These are phyloP conservation scores for Diospyros kaki DNA, from an alignment of 148 eudicot species.

Conservation along the genomic window DNA sequence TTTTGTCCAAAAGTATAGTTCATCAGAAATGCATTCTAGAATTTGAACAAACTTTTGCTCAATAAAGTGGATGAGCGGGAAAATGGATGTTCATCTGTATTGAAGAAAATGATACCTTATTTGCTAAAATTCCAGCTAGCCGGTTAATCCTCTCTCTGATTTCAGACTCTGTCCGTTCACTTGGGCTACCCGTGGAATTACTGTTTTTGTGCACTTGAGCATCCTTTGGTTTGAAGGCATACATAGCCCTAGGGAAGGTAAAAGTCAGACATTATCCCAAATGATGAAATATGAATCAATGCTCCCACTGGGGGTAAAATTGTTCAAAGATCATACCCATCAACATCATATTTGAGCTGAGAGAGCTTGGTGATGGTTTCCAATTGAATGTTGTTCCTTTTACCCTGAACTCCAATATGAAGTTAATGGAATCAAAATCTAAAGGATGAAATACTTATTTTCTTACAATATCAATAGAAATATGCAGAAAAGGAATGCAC, in stretches of 20 bases:
- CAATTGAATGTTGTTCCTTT: conserved; percentile 27
- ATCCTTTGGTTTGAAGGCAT: conserved; percentile 87
- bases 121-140: conserved; percentile 50
- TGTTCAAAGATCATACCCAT: conserved; percentile 45
- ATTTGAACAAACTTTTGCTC: not conserved
- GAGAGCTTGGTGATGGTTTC: conserved; percentile 33
- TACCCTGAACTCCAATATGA: conserved; percentile 32
- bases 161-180: conserved; percentile 48
- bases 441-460: not conserved
- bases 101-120: conserved; percentile 43
- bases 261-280: not conserved
- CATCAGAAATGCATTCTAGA: not conserved
- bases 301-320: not conserved
- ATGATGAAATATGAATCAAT: too few relatives aligned
- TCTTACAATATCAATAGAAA: not conserved
- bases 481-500: not conserved
- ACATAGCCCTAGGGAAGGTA: conserved; percentile 44
- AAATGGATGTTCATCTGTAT: not conserved
- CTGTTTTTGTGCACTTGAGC: conserved; percentile 32
- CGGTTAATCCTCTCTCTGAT: conserved; percentile 65
- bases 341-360: conserved; percentile 43
- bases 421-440: conserved; percentile 6
- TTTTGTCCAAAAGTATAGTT: too few relatives aligned
- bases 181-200: conserved; percentile 24
- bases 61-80: not conserved